These are phyloP conservation scores for Juncus inflexus DNA, from an alignment of 176 grass and related monocot species.

Conservation along the genomic window DNA sequence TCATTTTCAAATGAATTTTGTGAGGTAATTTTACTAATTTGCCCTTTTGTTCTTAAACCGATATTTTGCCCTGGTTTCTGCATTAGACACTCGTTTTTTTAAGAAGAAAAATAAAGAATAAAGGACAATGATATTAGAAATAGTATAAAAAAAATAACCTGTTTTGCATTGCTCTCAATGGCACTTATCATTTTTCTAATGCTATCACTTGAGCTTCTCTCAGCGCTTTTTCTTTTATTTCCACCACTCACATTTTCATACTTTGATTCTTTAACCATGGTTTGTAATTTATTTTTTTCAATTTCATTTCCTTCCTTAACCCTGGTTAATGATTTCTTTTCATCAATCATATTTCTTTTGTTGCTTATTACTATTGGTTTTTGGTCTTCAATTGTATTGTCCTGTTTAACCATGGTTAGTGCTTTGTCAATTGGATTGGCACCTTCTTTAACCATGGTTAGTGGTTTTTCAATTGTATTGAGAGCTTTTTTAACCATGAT, in stretches of 20 bases:
- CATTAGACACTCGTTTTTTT: conserved; percentile 3
- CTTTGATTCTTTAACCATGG: conserved; percentile 10
- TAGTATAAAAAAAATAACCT: conserved; percentile 25
- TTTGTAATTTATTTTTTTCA: background rate
- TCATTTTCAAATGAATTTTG: conserved; percentile 30
- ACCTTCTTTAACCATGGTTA: too few species aligned
- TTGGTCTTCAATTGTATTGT: too few species aligned
- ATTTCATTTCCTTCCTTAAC: background rate
- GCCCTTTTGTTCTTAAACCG: background rate
- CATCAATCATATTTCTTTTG: too few species aligned
- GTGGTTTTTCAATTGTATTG: background rate
- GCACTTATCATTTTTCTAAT: conserved; percentile 44
- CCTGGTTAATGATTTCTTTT: too few species aligned
- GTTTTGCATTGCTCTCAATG: conserved; percentile 30
- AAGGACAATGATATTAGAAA: too few species aligned
- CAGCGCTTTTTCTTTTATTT: conserved; percentile 6
- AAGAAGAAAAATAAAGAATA: conserved; percentile 7
- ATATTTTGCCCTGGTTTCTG: conserved; percentile 22
- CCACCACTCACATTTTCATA: conserved; percentile 2
- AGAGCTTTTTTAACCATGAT: too few species aligned
- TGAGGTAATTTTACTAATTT: conserved; percentile 12
- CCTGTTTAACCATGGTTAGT: too few species aligned
- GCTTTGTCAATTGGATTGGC: too few species aligned
- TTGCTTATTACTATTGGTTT: too few species aligned
- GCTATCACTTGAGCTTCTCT: conserved; percentile 22